Evolutionary conservation across 306 rosid genomes (phyloP).

Genomic region (Prunus dulcis): DNA sequence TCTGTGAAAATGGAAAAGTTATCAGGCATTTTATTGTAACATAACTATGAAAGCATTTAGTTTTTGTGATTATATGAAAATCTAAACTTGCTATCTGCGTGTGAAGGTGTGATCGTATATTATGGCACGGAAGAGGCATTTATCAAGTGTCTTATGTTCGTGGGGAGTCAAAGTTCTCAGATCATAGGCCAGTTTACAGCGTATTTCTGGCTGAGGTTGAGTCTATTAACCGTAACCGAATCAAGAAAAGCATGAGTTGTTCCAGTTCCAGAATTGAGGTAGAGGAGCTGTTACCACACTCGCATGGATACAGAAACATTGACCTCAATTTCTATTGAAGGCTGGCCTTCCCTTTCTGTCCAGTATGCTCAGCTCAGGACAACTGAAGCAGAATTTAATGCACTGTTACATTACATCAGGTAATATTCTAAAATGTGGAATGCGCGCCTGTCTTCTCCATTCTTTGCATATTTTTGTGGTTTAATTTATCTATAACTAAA

Average conservation of each 20-base stretch:
- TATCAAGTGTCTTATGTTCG: slow-evolving; percentile 84
- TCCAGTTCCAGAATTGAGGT: slow-evolving; percentile 85
- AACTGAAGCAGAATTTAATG: slow-evolving; percentile 24
- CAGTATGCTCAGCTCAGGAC: slow-evolving; percentile 20
- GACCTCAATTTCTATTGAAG: slow-evolving; percentile 56
- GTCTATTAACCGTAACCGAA: slow-evolving; percentile 63
- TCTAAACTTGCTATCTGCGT: slow-evolving; percentile 19
- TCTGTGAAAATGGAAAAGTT: neutral
- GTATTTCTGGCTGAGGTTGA: slow-evolving; percentile 79
- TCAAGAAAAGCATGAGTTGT: slow-evolving; percentile 76
- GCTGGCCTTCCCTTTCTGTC: slow-evolving; percentile 12
- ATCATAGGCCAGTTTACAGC: slow-evolving; percentile 92
- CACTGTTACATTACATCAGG: slow-evolving; percentile 9
- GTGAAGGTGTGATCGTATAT: slow-evolving; percentile 94
- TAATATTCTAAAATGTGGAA: slow-evolving; percentile 2
- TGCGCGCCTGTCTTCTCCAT: slow-evolving; percentile 4
- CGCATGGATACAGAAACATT: slow-evolving; percentile 55
- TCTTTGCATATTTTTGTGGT: neutral
- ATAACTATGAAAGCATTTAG: neutral
- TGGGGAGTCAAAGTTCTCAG: slow-evolving; percentile 94
- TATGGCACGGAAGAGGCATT: slow-evolving; percentile 92
- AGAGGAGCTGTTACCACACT: slow-evolving; percentile 78
- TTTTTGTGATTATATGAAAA: neutral
- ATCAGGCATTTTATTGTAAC: neutral
- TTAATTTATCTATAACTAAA: neutral